Evolutionary conservation across 768 basidiomycete genomes (phyloP).

Genomic region (Podaxis sp.): DNA sequence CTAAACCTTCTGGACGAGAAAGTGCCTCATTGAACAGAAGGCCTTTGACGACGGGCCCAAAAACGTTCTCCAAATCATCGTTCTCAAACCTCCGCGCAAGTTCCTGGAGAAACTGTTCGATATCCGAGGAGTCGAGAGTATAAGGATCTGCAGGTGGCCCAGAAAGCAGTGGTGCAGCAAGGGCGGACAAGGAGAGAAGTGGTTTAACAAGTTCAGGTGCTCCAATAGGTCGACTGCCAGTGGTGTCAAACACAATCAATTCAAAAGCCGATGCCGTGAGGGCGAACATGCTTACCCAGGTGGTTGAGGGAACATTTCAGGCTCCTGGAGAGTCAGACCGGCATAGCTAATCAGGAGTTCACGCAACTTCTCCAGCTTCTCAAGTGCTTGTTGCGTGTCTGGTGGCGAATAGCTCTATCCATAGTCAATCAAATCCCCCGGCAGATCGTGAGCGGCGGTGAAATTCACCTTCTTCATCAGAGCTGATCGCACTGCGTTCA

Average conservation of each 20-base stretch:
- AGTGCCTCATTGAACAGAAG: slow-evolving; percentile 67
- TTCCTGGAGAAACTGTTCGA: slow-evolving; percentile 83
- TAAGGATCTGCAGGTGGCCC: slow-evolving; percentile 44
- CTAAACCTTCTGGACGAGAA: slow-evolving; percentile 65
- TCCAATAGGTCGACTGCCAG: slow-evolving; percentile 64
- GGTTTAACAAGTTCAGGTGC: slow-evolving; percentile 78
- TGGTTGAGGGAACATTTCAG: slow-evolving; percentile 94
- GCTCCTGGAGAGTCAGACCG: slow-evolving; percentile 87
- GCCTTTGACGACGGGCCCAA: slow-evolving; percentile 69
- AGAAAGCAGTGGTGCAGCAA: slow-evolving; percentile 64
- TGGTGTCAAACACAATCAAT: neutral
- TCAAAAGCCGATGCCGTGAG: neutral
- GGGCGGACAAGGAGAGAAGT: slow-evolving; percentile 72
- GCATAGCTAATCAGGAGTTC: slow-evolving; percentile 85
- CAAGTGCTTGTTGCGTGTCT: slow-evolving; percentile 60
- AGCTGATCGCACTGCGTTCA: slow-evolving; percentile 53
- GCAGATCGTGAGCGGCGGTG: neutral
- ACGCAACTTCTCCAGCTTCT: slow-evolving; percentile 73
- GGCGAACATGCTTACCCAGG: slow-evolving; percentile 47
- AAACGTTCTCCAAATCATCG: slow-evolving; percentile 72
- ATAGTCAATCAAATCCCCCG: neutral
- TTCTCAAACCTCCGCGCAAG: slow-evolving; percentile 80
- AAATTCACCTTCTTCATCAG: slow-evolving; percentile 63
- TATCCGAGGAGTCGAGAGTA: slow-evolving; percentile 62
- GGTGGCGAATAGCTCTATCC: slow-evolving; percentile 58